Evolutionary conservation across 352 stramenopile genomes (phyloP).

Genomic region (Blastocystis sp.): DNA sequence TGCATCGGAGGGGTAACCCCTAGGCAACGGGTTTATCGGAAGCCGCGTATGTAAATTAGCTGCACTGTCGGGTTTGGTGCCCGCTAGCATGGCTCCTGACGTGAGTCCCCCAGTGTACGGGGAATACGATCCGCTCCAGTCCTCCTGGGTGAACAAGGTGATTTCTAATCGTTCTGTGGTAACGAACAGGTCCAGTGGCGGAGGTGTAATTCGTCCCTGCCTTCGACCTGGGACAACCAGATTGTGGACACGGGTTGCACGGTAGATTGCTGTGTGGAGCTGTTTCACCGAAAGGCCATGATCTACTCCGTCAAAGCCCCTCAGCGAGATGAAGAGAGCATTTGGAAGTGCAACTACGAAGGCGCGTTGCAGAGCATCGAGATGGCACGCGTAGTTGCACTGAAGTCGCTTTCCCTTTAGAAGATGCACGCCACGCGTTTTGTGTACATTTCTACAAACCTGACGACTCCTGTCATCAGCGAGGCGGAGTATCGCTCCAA

Average conservation of each 20-base stretch:
- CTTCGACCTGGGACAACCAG: constrained; percentile 25
- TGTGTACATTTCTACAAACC: constrained; percentile 61
- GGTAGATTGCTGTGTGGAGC: neutral
- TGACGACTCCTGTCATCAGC: constrained; percentile 20
- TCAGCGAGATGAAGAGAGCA: constrained; percentile 2
- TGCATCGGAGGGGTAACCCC: neutral
- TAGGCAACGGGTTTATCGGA: constrained; percentile 50
- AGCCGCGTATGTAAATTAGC: constrained; percentile 40
- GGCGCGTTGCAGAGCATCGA: constrained; percentile 65
- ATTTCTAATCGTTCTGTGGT: neutral
- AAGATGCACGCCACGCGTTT: constrained; percentile 67
- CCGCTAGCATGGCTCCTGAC: constrained; percentile 28
- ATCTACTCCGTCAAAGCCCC: constrained; percentile 10
- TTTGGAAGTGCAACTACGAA: constrained; percentile 68
- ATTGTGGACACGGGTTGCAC: constrained; percentile 47
- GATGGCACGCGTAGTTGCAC: constrained; percentile 20
- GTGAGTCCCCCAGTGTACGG: constrained; percentile 48
- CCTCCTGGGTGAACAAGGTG: constrained; percentile 27
- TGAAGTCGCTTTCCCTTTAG: neutral
- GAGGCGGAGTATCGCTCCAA: constrained; percentile 20
- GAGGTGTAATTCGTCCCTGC: constrained; percentile 1
- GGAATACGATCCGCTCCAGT: neutral
- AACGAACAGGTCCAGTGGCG: constrained; percentile 13
- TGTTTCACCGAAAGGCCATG: constrained; percentile 51
- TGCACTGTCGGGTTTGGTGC: constrained; percentile 20